Percentiles rank a stretch among this genome's conserved stretches.
phyloP scores from a whole-genome alignment of 2,329 filamentous ascomycete species.

The Botryosphaeria dothidea region DNA sequence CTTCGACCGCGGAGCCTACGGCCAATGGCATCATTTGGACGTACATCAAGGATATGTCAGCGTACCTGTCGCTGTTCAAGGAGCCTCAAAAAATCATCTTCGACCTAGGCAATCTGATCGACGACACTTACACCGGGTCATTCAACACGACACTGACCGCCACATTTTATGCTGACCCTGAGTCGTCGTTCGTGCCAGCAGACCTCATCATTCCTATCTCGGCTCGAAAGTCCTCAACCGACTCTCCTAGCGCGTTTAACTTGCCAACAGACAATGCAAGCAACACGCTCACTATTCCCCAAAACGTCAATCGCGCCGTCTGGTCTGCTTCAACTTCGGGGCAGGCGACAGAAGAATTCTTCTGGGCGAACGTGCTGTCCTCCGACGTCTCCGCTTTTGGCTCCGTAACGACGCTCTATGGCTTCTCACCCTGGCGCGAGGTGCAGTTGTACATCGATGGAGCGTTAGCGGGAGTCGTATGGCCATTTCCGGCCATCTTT shows the following conservation, averaged over 20 bases:
- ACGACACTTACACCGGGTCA: slow-evolving; percentile 68
- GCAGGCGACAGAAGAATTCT: slow-evolving; percentile 77
- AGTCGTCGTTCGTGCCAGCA: slow-evolving; percentile 48
- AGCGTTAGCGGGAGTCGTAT: slow-evolving; percentile 70
- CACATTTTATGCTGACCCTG: slow-evolving; percentile 63
- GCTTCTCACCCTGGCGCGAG: slow-evolving; percentile 74
- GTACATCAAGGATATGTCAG: slow-evolving; percentile 77
- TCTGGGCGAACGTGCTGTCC: slow-evolving; percentile 77
- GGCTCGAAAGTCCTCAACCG: slow-evolving; percentile 49
- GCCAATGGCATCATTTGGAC: slow-evolving; percentile 70
- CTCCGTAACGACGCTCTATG: slow-evolving; percentile 59
- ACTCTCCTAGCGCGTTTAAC: slow-evolving; percentile 65
- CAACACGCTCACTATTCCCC: slow-evolving; percentile 63
- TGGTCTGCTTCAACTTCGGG: slow-evolving; percentile 78
- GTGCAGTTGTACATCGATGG: slow-evolving; percentile 76
- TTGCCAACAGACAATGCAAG: slow-evolving; percentile 65
- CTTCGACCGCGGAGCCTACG: slow-evolving; percentile 79
- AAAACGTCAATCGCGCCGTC: slow-evolving; percentile 67
- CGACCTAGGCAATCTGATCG: slow-evolving; percentile 73
- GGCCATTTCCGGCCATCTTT: slow-evolving; percentile 82
- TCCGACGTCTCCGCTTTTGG: slow-evolving; percentile 62
- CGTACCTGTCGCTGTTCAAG: slow-evolving; percentile 69
- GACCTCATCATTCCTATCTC: slow-evolving; percentile 69
- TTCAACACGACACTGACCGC: slow-evolving; percentile 76
- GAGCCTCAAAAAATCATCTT: slow-evolving; percentile 74